Conservation (phyloP, 1,139 yeast genomes). For the Arxiozyma telluris region DNA sequence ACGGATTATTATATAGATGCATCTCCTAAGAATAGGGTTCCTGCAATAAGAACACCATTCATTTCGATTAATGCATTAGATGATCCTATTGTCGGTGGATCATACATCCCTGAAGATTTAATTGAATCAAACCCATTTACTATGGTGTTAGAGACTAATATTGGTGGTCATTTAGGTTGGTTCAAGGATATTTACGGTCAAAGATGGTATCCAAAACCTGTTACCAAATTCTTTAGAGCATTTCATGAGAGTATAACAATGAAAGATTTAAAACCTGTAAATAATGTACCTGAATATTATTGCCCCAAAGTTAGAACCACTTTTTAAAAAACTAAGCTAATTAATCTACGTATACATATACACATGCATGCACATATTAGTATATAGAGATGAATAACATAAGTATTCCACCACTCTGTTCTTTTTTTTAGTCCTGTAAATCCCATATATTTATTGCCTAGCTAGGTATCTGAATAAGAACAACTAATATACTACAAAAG, state of each 20-base stretch:
- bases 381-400: background rate
- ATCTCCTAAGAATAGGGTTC: conserved; percentile 43
- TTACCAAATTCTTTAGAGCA: conserved; percentile 30
- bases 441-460: background rate
- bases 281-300: background rate
- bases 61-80: conserved; percentile 43
- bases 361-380: background rate
- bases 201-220: conserved; percentile 48
- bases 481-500: background rate
- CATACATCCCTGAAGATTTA: conserved; percentile 42
- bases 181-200: conserved; percentile 37
- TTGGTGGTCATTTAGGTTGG: conserved; percentile 65
- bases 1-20: conserved; percentile 48
- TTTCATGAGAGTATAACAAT: conserved; percentile 24
- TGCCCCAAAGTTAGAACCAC: conserved; percentile 16
- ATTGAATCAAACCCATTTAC: conserved; percentile 48
- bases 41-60: conserved; percentile 45
- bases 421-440: too few species aligned
- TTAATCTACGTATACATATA: background rate
- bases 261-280: conserved; percentile 14
- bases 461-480: background rate
- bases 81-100: conserved; percentile 49
- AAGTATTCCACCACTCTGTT: too few species aligned
- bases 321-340: background rate
- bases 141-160: conserved; percentile 41